phyloP scores from a whole-genome alignment of 2,329 filamentous ascomycete species.

The Cladorrhinum sp. region DNA sequence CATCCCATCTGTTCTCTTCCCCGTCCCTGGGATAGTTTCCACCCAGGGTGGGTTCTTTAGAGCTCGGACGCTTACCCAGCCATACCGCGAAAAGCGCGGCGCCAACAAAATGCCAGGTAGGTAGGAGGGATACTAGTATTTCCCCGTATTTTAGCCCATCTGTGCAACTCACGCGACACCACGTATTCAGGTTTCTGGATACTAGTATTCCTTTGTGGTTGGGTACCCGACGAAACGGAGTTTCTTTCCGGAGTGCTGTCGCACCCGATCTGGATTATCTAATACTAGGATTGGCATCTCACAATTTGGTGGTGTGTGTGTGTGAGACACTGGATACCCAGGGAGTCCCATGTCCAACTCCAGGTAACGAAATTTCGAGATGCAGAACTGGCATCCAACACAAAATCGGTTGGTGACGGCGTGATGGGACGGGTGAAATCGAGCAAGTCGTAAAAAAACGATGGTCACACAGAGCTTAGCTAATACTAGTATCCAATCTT shows the following conservation, averaged over 20 bases:
- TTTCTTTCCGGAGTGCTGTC: neutral
- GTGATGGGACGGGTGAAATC: no score
- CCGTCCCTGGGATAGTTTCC: neutral
- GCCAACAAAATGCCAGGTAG: neutral
- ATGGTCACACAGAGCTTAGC: neutral
- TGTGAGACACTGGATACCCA: no score
- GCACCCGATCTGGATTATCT: neutral
- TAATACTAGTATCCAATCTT: slow-evolving; percentile 8
- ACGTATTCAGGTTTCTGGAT: neutral
- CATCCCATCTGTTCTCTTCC: neutral
- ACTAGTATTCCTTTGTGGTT: neutral
- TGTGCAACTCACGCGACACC: neutral
- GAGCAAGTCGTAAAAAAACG: no score
- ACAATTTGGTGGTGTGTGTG: no score
- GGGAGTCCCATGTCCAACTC: no score
- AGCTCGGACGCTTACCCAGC: neutral
- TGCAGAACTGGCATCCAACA: no score
- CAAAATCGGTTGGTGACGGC: neutral
- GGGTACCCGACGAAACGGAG: neutral
- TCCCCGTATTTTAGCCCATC: neutral
- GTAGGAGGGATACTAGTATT: neutral
- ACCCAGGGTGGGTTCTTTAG: no score
- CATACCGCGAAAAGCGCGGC: neutral
- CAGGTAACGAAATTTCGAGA: no score
- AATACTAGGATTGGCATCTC: neutral